phyloP scores from a whole-genome alignment of 805 yeast genomes.

The Candida chilensis region DNA sequence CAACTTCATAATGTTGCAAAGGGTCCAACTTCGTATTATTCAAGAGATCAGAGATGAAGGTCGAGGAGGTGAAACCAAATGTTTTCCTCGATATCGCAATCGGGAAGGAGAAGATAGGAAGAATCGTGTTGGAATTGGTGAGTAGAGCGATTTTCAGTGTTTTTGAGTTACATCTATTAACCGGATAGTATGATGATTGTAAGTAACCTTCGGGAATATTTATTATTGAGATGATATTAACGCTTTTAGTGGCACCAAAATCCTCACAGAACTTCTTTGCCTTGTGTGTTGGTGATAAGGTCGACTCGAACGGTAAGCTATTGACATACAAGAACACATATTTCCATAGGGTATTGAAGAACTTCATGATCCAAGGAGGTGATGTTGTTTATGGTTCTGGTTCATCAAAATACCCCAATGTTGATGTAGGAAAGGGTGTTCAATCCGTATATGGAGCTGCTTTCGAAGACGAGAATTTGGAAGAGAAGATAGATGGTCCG shows the following conservation, averaged over 20 bases:
- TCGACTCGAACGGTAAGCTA: constrained; percentile 7
- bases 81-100: constrained; percentile 47
- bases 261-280: constrained; percentile 41
- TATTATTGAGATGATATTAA: too few relatives aligned
- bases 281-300: constrained; percentile 29
- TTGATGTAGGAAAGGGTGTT: constrained; percentile 27
- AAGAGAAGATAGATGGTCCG: constrained; percentile 30
- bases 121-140: constrained; percentile 51
- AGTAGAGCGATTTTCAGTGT: constrained; percentile 13
- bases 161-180: not conserved
- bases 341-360: constrained; percentile 58
- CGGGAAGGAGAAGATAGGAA: constrained; percentile 32
- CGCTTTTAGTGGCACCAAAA: constrained; percentile 47
- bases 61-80: constrained; percentile 10
- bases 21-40: too few relatives aligned
- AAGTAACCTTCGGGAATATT: too few relatives aligned
- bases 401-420: constrained; percentile 9
- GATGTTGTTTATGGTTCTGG: constrained; percentile 36
- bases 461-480: constrained; percentile 52
- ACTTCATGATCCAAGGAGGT: constrained; percentile 67
- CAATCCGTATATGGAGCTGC: constrained; percentile 27
- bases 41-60: too few relatives aligned
- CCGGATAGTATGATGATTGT: not conserved
- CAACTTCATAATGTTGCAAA: too few relatives aligned
- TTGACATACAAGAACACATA: constrained; percentile 30